phyloP scores from a whole-genome alignment of 2,329 filamentous ascomycete genomes.

The Talaromyces amestolkiae region DNA sequence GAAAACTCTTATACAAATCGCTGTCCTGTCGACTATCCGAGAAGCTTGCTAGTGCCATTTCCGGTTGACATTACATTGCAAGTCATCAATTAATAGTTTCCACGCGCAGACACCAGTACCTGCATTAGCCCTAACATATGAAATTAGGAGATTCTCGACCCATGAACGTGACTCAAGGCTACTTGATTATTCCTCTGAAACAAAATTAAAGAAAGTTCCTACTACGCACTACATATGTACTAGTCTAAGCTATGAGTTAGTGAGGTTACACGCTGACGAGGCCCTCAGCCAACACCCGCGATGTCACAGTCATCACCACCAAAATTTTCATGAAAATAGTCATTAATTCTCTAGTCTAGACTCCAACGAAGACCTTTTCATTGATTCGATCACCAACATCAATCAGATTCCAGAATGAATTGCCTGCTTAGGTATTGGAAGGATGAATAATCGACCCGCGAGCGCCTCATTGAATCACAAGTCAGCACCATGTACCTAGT shows the following conservation, averaged over 20 bases:
- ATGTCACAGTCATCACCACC: not conserved
- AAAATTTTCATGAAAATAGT: not conserved
- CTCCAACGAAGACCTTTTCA: not conserved
- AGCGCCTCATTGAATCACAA: not conserved
- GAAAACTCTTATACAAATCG: not conserved
- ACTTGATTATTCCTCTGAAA: not conserved
- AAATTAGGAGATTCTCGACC: not conserved
- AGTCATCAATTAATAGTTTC: not conserved
- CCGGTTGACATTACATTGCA: not conserved
- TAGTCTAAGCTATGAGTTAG: not conserved
- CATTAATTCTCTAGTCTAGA: not conserved
- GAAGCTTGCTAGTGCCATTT: not conserved
- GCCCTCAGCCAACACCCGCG: not conserved
- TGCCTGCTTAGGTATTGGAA: not conserved
- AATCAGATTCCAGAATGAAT: not conserved
- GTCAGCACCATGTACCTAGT: not conserved
- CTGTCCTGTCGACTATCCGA: not conserved
- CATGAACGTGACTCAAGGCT: not conserved
- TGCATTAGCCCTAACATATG: not conserved
- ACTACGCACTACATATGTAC: not conserved
- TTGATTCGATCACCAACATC: not conserved
- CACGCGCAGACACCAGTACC: not conserved
- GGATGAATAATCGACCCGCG: not conserved
- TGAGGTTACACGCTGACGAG: not conserved
- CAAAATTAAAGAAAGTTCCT: not conserved